Evolutionary conservation across 1,139 yeast genomes (phyloP), one percentile per base, ranked within the genome.

Genomic region (Taiozyma sp.): DNA sequence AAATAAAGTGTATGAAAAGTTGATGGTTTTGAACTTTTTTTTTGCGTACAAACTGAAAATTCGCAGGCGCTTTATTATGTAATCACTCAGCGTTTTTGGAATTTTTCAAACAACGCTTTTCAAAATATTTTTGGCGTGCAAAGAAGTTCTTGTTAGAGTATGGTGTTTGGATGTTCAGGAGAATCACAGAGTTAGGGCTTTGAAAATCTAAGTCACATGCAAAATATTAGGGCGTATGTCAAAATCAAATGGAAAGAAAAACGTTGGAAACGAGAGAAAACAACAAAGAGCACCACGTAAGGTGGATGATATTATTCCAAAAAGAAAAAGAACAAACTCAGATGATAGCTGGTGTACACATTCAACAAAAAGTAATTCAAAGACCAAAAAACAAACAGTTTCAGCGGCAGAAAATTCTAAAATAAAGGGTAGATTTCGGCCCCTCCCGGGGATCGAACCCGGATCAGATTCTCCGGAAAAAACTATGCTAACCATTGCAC

Each of bases 371-470:
- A 44, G 19, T n/a, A 44, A 48, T 27, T 14, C 32, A n/a, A n/a
- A 32, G 7, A 9, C 36, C 7, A 38, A 38, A 38, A 38, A 38
- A 38, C 41, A 38, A 22, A 38, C 23, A 16, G 14, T 9, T 38
- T 38, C 23, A 38, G 5, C 24, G 9, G 24, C 41, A 38, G 24
- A 38, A 38, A 38, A 38, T 38, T 24, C 43, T 16, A 46, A 46
- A 45, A 28, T 28, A 16, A 30, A 34, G 29, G 14, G n/a, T 40
- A 47, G 48, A 48, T 41, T 48, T 48, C 45, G 56, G 74, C 74
- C 75, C 74, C 72, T 67, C 70, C 74, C 74, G 74, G 72, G 75
- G 71, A 64, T 71, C 75, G 75, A 71, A 71, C 75, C 72, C 74
- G 74, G 74, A 71, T 71, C 75, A 65, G 73, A 70, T 67, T 71